Evolutionary conservation across 805 yeast species (phyloP).

Genomic region (Metschnikowia rubicola): DNA sequence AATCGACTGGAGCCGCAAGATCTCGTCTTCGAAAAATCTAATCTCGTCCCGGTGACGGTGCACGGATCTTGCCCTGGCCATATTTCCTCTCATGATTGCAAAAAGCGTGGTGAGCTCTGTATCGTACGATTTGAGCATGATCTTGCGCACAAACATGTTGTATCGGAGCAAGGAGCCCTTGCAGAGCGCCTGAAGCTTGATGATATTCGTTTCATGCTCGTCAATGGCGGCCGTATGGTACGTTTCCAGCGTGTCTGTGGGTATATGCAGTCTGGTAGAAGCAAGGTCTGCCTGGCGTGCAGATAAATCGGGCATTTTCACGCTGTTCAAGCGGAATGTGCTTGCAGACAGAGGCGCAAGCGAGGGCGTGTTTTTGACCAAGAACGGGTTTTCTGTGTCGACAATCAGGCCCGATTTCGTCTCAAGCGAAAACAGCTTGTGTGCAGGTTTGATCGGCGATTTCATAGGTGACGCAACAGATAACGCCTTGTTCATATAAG

Average conservation of each 20-base stretch:
- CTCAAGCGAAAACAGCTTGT: neutral
- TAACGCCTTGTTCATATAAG: slow-evolving; percentile 19
- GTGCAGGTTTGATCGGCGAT: neutral
- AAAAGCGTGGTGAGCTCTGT: slow-evolving; percentile 49
- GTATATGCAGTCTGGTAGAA: neutral
- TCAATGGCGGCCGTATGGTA: slow-evolving; percentile 2
- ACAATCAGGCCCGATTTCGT: neutral
- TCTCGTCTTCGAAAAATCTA: slow-evolving; percentile 25
- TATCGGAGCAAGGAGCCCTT: slow-evolving; percentile 70
- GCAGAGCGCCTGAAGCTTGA: slow-evolving; percentile 62
- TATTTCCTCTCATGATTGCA: slow-evolving; percentile 49
- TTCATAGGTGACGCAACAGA: slow-evolving; percentile 2
- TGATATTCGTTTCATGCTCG: slow-evolving; percentile 27
- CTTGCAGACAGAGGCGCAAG: neutral
- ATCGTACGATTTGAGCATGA: slow-evolving; percentile 56
- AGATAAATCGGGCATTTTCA: slow-evolving; percentile 8
- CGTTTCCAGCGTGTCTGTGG: neutral
- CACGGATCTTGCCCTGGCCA: slow-evolving; percentile 29
- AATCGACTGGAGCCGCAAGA: slow-evolving; percentile 40
- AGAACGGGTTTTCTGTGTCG: slow-evolving; percentile 8
- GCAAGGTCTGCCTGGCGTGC: neutral
- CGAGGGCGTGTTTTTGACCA: neutral
- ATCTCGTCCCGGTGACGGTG: slow-evolving; percentile 36
- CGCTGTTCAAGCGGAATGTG: slow-evolving; percentile 2
- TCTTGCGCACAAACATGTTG: slow-evolving; percentile 56